phyloP scores from a whole-genome alignment of 768 basidiomycete species.

The Nidularia sp. region DNA sequence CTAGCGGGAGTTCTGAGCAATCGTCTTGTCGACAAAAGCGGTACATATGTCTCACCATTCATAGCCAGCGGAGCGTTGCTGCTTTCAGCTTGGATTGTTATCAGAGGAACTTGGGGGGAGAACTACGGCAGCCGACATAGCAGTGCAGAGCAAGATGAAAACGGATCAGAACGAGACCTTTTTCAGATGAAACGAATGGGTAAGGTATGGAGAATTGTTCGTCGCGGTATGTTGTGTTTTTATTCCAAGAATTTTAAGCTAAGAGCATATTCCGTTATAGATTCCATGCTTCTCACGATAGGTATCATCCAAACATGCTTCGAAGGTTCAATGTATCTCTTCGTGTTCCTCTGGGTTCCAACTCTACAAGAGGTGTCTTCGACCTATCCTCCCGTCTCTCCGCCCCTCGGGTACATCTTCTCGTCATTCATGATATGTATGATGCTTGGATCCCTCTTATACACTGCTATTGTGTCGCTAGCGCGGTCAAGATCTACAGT shows the following conservation, averaged over 20 bases:
- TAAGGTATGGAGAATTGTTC: conserved; percentile 56
- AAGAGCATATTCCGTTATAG: conserved; percentile 22
- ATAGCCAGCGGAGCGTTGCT: conserved; percentile 58
- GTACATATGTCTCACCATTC: conserved; percentile 61
- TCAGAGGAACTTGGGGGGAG: conserved; percentile 58
- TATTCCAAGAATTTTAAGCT: background rate
- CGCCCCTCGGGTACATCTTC: conserved; percentile 78
- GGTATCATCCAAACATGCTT: conserved; percentile 78
- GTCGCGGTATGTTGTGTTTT: conserved; percentile 29
- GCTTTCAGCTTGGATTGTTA: conserved; percentile 49
- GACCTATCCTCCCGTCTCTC: conserved; percentile 20
- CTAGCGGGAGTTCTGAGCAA: conserved; percentile 65
- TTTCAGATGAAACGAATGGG: conserved; percentile 51
- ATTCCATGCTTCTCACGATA: conserved; percentile 57
- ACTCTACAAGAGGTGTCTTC: conserved; percentile 60
- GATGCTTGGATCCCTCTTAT: conserved; percentile 75
- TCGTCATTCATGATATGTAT: conserved; percentile 79
- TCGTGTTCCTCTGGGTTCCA: conserved; percentile 83
- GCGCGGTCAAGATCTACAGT: conserved; percentile 1
- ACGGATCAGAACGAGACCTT: conserved; percentile 24
- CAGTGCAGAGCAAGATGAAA: conserved; percentile 14
- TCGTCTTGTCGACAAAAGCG: conserved; percentile 48
- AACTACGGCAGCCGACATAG: conserved; percentile 52
- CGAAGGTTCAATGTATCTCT: conserved; percentile 83
- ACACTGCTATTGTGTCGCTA: conserved; percentile 47